Percentiles rank a stretch among this genome's conserved stretches.
phyloP scores from a whole-genome alignment of 108 stramenopile species.

The Skeletonema marinoi region DNA sequence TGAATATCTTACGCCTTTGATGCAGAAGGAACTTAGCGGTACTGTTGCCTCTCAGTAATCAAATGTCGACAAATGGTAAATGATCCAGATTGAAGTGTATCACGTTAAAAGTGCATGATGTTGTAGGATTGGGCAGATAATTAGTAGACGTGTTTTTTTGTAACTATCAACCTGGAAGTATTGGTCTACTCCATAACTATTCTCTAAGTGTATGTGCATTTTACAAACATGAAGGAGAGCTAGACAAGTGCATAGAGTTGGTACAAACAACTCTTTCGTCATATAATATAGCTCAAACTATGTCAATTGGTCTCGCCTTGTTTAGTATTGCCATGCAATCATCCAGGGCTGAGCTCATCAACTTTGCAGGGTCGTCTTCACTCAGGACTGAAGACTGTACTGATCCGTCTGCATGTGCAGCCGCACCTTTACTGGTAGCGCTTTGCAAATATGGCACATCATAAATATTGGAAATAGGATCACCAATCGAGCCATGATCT shows the following conservation, averaged over 20 bases:
- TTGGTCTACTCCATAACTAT: not conserved
- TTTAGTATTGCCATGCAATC: slow-evolving; percentile 40
- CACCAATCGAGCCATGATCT: not conserved
- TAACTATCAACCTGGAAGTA: not conserved
- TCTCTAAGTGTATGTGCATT: not conserved
- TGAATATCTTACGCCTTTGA: slow-evolving; percentile 82
- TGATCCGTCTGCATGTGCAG: not conserved
- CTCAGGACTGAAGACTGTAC: not conserved
- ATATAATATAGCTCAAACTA: not conserved
- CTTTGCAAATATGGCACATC: not conserved
- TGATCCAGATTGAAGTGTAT: not conserved
- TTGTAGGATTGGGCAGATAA: not conserved
- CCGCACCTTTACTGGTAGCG: not conserved
- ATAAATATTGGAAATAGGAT: not conserved
- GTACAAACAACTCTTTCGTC: not conserved
- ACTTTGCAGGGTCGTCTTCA: slow-evolving; percentile 13
- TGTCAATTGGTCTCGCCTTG: slow-evolving; percentile 4
- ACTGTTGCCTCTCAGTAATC: not conserved
- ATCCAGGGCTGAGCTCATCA: slow-evolving; percentile 23
- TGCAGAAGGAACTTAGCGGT: slow-evolving; percentile 63
- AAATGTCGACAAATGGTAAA: not conserved
- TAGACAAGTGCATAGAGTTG: not conserved
- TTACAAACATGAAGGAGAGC: not conserved
- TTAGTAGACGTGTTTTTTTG: not conserved
- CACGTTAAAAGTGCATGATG: not conserved